Conservation (phyloP, 2,329 filamentous ascomycete genomes). For the Fusarium subglutinans region DNA sequence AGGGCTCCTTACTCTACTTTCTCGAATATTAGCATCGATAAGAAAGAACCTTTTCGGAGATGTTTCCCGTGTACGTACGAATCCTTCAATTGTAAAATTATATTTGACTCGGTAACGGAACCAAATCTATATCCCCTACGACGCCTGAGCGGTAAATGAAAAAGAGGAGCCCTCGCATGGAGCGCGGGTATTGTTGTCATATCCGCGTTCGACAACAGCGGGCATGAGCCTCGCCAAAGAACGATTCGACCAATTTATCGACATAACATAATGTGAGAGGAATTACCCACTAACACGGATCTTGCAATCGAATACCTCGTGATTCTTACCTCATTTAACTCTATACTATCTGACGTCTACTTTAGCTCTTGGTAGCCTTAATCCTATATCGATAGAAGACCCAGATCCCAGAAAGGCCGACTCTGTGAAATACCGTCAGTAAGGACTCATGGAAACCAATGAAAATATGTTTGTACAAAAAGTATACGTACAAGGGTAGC, state of each 20-base stretch:
- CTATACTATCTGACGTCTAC: not conserved
- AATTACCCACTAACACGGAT: not conserved
- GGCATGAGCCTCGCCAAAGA: fast-evolving
- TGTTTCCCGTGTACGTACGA: no score
- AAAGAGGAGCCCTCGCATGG: fast-evolving
- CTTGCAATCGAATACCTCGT: fast-evolving
- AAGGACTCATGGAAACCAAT: fast-evolving
- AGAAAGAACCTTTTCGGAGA: no score
- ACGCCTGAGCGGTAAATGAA: fast-evolving
- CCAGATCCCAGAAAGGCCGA: not conserved
- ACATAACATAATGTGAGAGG: fast-evolving
- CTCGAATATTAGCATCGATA: no score
- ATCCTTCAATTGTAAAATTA: no score
- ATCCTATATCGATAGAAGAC: not conserved
- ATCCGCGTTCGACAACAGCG: fast-evolving
- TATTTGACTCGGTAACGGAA: fast-evolving
- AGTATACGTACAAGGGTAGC: not conserved
- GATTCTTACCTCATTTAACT: no score
- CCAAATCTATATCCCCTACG: fast-evolving
- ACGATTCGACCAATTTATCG: fast-evolving
- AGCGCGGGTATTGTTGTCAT: no score
- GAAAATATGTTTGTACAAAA: fast-evolving
- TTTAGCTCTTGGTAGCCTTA: fast-evolving
- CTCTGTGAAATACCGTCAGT: fast-evolving
- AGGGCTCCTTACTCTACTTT: no score